Conservation (phyloP, 441 rosid genomes). For the Croton setiger region DNA sequence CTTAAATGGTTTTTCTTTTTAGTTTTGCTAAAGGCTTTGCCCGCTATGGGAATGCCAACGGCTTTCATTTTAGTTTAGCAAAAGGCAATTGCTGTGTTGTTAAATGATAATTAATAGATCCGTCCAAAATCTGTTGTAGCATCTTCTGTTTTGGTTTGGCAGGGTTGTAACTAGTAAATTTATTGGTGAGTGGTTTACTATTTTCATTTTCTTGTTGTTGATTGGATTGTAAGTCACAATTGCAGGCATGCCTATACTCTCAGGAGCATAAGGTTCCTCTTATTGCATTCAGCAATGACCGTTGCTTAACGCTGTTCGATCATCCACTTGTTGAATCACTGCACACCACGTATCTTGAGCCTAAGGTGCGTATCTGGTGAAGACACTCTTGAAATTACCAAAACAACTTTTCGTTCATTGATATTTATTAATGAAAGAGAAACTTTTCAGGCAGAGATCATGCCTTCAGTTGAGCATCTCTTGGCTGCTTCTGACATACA, state of each 20-base stretch:
- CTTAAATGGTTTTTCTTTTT: not conserved
- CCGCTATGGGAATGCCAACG: not conserved
- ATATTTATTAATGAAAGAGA: slow-evolving; percentile 11
- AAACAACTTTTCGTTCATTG: slow-evolving; percentile 16
- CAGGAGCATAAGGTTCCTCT: slow-evolving; percentile 79
- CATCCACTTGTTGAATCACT: slow-evolving; percentile 76
- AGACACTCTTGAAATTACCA: slow-evolving; percentile 17
- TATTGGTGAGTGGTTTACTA: not conserved
- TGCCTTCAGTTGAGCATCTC: slow-evolving; percentile 71
- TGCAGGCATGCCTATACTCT: slow-evolving; percentile 76
- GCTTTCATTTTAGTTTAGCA: too few relatives aligned
- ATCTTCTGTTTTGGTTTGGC: not conserved
- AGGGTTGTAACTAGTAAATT: not conserved
- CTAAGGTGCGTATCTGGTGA: slow-evolving; percentile 49
- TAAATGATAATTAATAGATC: not conserved
- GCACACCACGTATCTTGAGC: slow-evolving; percentile 71
- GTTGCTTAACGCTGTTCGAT: slow-evolving; percentile 78
- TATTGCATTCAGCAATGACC: slow-evolving; percentile 73
- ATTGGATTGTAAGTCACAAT: slow-evolving; percentile 6
- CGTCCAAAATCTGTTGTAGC: not conserved
- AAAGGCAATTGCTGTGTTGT: not conserved
- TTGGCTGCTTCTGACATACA: slow-evolving; percentile 70
- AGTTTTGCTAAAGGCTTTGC: not conserved
- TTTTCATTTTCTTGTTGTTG: not conserved
- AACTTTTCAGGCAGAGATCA: slow-evolving; percentile 75